Percentiles rank a stretch among this genome's conserved stretches.
phyloP scores from a whole-genome alignment of 2,329 filamentous ascomycete species.

The Xylariaceae sp. region DNA sequence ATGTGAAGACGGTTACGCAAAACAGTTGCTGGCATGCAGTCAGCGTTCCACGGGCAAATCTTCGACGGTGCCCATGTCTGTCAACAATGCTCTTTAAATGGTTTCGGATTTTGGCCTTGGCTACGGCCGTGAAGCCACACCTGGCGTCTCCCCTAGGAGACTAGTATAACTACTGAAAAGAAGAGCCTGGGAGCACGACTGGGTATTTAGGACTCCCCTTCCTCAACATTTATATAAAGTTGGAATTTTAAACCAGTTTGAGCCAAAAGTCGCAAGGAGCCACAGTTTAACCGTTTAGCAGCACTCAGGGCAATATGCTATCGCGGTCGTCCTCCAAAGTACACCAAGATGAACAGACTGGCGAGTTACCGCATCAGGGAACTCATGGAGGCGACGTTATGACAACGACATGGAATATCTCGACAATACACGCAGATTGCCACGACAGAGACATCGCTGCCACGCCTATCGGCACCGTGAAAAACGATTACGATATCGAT shows the following conservation, averaged over 20 bases:
- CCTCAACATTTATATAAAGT: not conserved
- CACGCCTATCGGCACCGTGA: not conserved
- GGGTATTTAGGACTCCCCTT: slow-evolving; percentile 11
- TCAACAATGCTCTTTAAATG: slow-evolving; percentile 16
- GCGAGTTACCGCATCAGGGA: not conserved
- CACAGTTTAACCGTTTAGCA: not conserved
- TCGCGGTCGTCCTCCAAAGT: not conserved
- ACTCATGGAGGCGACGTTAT: not conserved
- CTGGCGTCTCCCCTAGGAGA: slow-evolving; percentile 13
- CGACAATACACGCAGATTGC: not conserved
- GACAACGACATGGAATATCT: not conserved
- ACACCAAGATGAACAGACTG: not conserved
- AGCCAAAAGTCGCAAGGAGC: not conserved
- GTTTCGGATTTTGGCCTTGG: slow-evolving; percentile 15
- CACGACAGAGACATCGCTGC: not conserved
- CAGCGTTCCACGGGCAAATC: slow-evolving; percentile 23
- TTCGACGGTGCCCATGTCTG: slow-evolving; percentile 13
- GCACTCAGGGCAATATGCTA: slow-evolving; percentile 2
- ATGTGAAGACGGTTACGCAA: slow-evolving; percentile 25
- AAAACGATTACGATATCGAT: slow-evolving; percentile 8
- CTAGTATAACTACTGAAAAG: slow-evolving; percentile 9
- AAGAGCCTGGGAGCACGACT: slow-evolving; percentile 1
- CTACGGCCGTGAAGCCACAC: slow-evolving; percentile 30
- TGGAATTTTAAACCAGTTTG: not conserved
- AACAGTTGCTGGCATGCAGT: slow-evolving; percentile 23